Base-by-base conservation (phyloP, 2,329 filamentous ascomycete species). In the Mycosphaerella sp. region DNA sequence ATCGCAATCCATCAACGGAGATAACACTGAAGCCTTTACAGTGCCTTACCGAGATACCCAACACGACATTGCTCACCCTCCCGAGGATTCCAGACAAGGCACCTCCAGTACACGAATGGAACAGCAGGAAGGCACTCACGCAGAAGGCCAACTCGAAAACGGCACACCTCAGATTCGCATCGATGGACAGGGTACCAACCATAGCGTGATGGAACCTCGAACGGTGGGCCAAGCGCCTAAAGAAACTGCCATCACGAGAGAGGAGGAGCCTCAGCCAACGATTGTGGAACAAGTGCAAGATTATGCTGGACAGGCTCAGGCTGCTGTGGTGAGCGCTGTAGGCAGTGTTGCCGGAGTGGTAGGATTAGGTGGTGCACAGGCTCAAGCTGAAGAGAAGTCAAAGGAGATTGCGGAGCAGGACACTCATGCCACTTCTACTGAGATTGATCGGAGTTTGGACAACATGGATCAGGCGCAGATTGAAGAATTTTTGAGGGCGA, bases 181-280 rank as follows among this genome's bases (percentile, higher is more conserved):
- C 49, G 71, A 76, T 54, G 72, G 72, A 11, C 62, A 73, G 55
- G 74, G 75, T 48, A 73, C 75, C 53, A 73, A 72, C 60, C 73
- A 72, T 11, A 66, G 68, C 7, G 71, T 74, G 5, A 75, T 77
- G 69, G 76, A 78, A 58, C 73, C 76, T 11, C 63, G 64, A 48
- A 78, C 75, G 9, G 69, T 78, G 26, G 74, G 75, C 2, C 76
- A 78, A 60, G 75, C 74, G 46, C 72, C 74, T 7, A 78, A 78
- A 62, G 74, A 76, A 46, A 70, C 72, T 34, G 67, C 72, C 1
- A 48, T 60, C 5, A 29, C 54, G 7, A 64, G 65, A 8, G 64
- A 69, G 47, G 66, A 72, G 38, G 61, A 62, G 1, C 55, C 65
- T 6, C 66, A 66, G n/a, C 66, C 69, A 21, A 64, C 69, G 1